Percentiles rank a stretch among this genome's conserved stretches.
Conservation (phyloP, 2,329 filamentous ascomycete genomes). For the Eutypella sp. region DNA sequence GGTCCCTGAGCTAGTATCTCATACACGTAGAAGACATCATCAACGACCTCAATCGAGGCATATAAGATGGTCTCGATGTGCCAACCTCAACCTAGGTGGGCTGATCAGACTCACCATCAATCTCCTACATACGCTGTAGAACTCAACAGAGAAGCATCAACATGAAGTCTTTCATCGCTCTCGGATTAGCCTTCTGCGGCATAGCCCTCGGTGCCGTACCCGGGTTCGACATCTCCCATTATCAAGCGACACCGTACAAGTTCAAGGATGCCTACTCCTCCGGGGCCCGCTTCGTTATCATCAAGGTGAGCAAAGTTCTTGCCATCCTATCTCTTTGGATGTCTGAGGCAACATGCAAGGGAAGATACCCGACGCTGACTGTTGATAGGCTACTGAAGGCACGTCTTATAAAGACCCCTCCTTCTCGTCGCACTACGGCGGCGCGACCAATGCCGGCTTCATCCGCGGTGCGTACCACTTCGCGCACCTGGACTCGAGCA, state of each 20-base stretch:
- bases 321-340: neutral
- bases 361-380: neutral
- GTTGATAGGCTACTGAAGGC: constrained; percentile 45
- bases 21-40: no score
- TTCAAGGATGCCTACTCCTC: constrained; percentile 31
- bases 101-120: neutral
- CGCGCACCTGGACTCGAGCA: constrained; percentile 39
- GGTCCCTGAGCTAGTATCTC: no score
- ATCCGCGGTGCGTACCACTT: constrained; percentile 55
- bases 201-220: constrained; percentile 27
- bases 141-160: neutral
- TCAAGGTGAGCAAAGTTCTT: constrained; percentile 35
- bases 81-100: neutral
- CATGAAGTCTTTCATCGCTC: constrained; percentile 14
- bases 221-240: constrained; percentile 39
- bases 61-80: no score
- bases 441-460: constrained; percentile 45
- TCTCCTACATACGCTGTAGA: neutral
- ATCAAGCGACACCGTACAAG: constrained; percentile 31
- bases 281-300: constrained; percentile 40
- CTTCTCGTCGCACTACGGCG: constrained; percentile 45
- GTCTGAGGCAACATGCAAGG: neutral
- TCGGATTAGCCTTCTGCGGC: constrained; percentile 11
- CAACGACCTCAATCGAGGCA: no score
- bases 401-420: constrained; percentile 37